Percentiles rank a stretch among this genome's conserved stretches.
Conservation (phyloP, 371 early-diverging fungal species). For the Batrachochytrium dendrobatidis region DNA sequence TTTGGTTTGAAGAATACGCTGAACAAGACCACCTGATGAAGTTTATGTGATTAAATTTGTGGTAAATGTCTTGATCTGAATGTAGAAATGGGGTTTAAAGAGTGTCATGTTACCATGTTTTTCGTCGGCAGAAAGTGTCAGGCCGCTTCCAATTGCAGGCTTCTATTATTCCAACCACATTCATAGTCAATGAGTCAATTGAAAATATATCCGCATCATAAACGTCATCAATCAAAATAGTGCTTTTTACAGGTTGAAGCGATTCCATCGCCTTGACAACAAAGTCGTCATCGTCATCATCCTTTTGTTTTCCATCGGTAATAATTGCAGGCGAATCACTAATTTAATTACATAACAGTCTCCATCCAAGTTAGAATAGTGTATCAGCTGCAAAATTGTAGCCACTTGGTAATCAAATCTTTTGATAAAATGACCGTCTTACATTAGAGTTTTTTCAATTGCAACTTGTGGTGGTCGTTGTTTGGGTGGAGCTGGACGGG, state of each 20-base stretch:
- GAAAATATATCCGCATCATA: too few species aligned
- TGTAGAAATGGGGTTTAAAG: too few species aligned
- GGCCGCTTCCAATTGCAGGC: background rate
- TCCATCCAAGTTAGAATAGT: too few species aligned
- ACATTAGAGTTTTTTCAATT: constrained; percentile 22
- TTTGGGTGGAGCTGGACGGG: constrained; percentile 42
- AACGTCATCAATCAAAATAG: background rate
- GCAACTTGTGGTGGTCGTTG: constrained; percentile 26
- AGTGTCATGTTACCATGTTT: too few species aligned
- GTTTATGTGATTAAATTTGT: too few species aligned
- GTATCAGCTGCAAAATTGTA: too few species aligned
- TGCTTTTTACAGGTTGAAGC: background rate
- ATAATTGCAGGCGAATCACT: constrained; percentile 18
- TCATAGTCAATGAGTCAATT: background rate
- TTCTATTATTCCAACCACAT: constrained; percentile 2
- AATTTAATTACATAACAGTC: too few species aligned
- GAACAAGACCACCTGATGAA: constrained; percentile 37
- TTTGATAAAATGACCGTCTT: too few species aligned
- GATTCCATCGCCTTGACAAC: constrained; percentile 10
- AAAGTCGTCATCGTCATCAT: constrained; percentile 32
- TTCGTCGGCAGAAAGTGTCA: constrained; percentile 7
- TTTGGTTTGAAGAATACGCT: constrained; percentile 40
- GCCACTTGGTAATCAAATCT: too few species aligned
- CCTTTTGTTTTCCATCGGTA: constrained; percentile 10
- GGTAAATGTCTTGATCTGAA: too few species aligned